Percentiles rank a stretch among this genome's conserved stretches.
Evolutionary conservation across 805 yeast species (phyloP).

Genomic region (Myxozyma neglecta): DNA sequence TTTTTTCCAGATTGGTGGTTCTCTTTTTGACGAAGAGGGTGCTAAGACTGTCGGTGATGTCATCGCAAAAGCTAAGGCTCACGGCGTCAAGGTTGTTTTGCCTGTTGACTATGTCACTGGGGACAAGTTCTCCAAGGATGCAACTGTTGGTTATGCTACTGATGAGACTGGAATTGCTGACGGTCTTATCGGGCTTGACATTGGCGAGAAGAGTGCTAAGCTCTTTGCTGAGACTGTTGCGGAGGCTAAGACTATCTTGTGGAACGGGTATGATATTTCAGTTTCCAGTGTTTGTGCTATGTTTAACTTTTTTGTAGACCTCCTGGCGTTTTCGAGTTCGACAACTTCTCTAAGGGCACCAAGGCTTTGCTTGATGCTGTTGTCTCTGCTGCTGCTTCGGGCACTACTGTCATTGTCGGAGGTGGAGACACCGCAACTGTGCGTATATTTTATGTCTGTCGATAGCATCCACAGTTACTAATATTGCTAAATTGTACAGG

Average conservation of each 20-base stretch:
- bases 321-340: slow-evolving; percentile 99
- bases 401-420: slow-evolving; percentile 94
- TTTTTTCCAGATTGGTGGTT: slow-evolving; percentile 65
- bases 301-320: slow-evolving; percentile 48
- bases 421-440: slow-evolving; percentile 98
- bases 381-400: slow-evolving; percentile 80
- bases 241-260: slow-evolving; percentile 94
- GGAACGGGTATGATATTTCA: slow-evolving; percentile 70
- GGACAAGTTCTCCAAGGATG: slow-evolving; percentile 90
- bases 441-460: background rate
- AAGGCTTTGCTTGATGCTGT: slow-evolving; percentile 85
- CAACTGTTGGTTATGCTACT: slow-evolving; percentile 78
- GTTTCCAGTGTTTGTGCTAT: background rate
- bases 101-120: slow-evolving; percentile 97
- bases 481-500: background rate
- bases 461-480: background rate
- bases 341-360: slow-evolving; percentile 87
- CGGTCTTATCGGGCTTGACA: slow-evolving; percentile 93
- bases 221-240: slow-evolving; percentile 80
- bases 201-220: slow-evolving; percentile 85
- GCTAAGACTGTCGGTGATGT: slow-evolving; percentile 91
- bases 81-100: slow-evolving; percentile 87
- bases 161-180: slow-evolving; percentile 92
- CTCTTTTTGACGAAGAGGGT: slow-evolving; percentile 91
- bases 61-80: slow-evolving; percentile 93